These are phyloP conservation scores for Fimicolochytrium jonesii DNA, from an alignment of 192 early-diverging fungal genomes.

Conservation along the genomic window DNA sequence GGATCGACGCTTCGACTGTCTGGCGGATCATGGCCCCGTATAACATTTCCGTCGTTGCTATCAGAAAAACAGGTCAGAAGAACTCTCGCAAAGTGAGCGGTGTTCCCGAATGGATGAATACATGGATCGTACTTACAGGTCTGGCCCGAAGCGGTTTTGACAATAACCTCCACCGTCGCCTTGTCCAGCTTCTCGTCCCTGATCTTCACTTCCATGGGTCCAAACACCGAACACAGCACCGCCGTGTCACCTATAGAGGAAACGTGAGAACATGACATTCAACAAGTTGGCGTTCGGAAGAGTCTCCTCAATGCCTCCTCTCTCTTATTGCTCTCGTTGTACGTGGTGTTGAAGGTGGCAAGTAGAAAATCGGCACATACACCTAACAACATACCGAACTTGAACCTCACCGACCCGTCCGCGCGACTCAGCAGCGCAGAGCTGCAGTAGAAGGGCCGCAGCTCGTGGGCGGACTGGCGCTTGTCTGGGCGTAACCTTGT, in stretches of 20 bases:
- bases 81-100: not conserved
- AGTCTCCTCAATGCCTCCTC: constrained; percentile 1
- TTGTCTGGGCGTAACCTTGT: constrained; percentile 10
- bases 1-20: constrained; percentile 70
- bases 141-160: constrained; percentile 62
- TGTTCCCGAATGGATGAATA: not conserved
- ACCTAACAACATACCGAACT: constrained; percentile 52
- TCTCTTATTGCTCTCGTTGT: not conserved
- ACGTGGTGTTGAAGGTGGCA: not conserved
- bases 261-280: not conserved
- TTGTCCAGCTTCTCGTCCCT: constrained; percentile 88
- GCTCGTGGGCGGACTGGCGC: constrained; percentile 5
- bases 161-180: constrained; percentile 77
- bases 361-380: not conserved
- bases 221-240: constrained; percentile 76
- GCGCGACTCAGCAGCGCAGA: constrained; percentile 56
- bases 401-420: constrained; percentile 85
- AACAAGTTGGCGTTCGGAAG: not conserved
- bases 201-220: constrained; percentile 80
- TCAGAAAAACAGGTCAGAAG: not conserved
- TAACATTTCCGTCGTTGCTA: constrained; percentile 68
- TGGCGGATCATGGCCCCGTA: constrained; percentile 65
- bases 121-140: constrained; percentile 33
- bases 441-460: constrained; percentile 23
- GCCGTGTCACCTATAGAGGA: constrained; percentile 56